Evolutionary conservation across 768 basidiomycete genomes (phyloP), one percentile per base, ranked within the genome.

Genomic region (Nidularia pulvinata): DNA sequence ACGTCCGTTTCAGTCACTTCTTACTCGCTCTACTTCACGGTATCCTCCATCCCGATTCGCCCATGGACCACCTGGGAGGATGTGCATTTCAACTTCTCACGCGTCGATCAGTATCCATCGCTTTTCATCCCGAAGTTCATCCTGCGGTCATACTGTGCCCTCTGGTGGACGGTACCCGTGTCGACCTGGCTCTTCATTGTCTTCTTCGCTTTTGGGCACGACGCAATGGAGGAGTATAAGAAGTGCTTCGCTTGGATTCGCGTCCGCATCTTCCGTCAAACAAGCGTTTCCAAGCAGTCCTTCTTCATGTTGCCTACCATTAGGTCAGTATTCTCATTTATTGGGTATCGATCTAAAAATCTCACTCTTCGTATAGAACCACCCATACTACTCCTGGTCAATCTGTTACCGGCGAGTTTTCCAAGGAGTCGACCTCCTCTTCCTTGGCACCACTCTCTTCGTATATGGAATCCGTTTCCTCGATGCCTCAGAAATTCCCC

Each of bases 191-290:
- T 77, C 2, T 80, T 83, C 60, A 73, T 84, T 53, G 64, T 55
- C 0, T 83, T 85, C 71, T 84, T 85, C 53, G 78, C 82, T 1
- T 80, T 84, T 52, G 77, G 81, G 2, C 64, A 71, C 44, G 81
- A 83, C 53, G 80, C 76, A 0, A 50, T 65, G 35, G 60, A 67
- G 1, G 79, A 81, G 39, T 84, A 83, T 57, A 65, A 57, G 39
- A 75, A 72, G 49, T 67, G 61, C 52, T 55, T 61, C 44, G 3
- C 32, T 9, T 70, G 68, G 67, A 50, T 68, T 37, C 53, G 57
- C 6, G 46, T 34, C 10, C 50, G 30, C 33, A 35, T 61, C 14
- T 50, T 61, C 36, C 55, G 59, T 22, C 55, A 19, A 19, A 19
- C 19, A 19, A 19, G 19, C 19, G 19, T 19, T 19, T 19, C 19